These are phyloP conservation scores for Talaromyces sp. DNA, from an alignment of 2,329 filamentous ascomycete genomes.

Conservation along the genomic window DNA sequence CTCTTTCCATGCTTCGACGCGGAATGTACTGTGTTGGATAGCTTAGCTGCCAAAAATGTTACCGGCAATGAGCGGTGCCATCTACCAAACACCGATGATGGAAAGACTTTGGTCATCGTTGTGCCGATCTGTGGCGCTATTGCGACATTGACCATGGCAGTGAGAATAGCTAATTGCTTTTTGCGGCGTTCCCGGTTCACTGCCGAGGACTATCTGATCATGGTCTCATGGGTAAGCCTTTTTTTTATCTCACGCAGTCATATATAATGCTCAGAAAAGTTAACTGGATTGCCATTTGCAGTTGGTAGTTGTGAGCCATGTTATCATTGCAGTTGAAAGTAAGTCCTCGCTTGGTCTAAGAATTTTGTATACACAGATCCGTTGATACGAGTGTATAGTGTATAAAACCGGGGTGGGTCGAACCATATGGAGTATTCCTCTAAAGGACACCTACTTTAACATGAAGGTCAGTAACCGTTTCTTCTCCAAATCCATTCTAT, in stretches of 20 bases:
- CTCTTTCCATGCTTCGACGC: background rate
- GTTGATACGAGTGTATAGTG: background rate
- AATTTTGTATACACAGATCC: background rate
- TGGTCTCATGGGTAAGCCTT: background rate
- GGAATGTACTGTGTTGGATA: background rate
- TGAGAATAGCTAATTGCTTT: background rate
- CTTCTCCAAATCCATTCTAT: background rate
- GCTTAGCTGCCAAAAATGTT: background rate
- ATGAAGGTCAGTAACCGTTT: background rate
- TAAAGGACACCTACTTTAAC: background rate
- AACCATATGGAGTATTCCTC: background rate
- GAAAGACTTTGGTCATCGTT: background rate
- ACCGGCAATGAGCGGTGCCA: background rate
- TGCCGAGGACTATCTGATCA: background rate
- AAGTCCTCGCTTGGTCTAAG: background rate
- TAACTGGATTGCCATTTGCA: background rate
- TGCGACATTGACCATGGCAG: background rate
- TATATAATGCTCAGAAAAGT: background rate
- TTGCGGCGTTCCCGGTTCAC: background rate
- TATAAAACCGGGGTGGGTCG: background rate
- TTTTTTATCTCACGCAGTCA: background rate
- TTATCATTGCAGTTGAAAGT: background rate
- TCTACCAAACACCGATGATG: background rate
- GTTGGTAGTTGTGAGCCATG: background rate
- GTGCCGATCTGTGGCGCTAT: background rate